These are phyloP conservation scores for Fraxinus dipetala DNA, from an alignment of 305 asterid species.

Conservation along the genomic window DNA sequence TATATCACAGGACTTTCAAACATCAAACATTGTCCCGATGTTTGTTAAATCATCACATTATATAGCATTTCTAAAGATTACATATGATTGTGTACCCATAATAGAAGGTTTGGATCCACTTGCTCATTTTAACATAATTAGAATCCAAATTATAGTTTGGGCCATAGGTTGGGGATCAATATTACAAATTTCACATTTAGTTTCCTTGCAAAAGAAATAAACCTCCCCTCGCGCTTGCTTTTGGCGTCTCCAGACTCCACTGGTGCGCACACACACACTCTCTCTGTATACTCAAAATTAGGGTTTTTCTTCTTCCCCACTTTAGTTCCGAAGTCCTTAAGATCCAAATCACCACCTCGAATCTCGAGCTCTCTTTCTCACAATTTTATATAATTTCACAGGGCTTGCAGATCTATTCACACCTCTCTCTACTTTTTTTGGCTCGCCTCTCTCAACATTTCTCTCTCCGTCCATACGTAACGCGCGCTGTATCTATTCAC, in stretches of 20 bases:
- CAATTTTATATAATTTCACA: conserved; percentile 23
- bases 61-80: background rate
- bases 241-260: background rate
- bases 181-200: background rate
- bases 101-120: background rate
- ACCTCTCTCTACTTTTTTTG: conserved; percentile 23
- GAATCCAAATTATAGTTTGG: background rate
- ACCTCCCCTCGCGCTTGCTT: background rate
- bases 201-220: background rate
- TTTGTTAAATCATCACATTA: background rate
- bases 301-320: conserved; percentile 43
- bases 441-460: conserved; percentile 8
- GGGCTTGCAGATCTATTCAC: conserved; percentile 54
- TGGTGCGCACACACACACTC: background rate
- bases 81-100: background rate
- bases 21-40: background rate
- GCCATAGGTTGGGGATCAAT: background rate
- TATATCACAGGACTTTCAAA: background rate
- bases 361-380: conserved; percentile 22
- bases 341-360: conserved; percentile 25
- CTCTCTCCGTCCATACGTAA: conserved; percentile 19
- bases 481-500: conserved; percentile 5
- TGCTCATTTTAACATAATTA: background rate
- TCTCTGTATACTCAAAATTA: conserved; percentile 9
- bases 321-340: background rate